phyloP scores from a whole-genome alignment of 2,329 filamentous ascomycete species.

The Ilyonectria sp. region DNA sequence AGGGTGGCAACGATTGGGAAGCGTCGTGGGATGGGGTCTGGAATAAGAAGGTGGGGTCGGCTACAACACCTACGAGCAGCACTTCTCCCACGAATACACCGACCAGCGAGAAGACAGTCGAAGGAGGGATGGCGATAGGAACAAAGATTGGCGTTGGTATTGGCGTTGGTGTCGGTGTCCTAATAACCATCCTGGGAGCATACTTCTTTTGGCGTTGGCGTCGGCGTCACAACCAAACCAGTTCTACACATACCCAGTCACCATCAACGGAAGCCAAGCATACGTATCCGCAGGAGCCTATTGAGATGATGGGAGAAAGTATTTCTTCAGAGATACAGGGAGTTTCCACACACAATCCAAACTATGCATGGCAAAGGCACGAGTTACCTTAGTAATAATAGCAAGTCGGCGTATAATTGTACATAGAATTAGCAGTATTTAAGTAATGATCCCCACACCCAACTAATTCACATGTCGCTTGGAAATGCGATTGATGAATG shows the following conservation, averaged over 20 bases:
- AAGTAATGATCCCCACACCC: too few relatives aligned
- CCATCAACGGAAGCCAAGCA: background rate
- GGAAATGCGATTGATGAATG: too few relatives aligned
- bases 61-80: background rate
- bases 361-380: background rate
- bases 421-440: too few relatives aligned
- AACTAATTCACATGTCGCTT: too few relatives aligned
- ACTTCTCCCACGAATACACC: background rate
- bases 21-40: conserved; percentile 34
- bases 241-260: background rate
- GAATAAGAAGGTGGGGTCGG: conserved; percentile 5
- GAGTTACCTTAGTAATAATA: conserved; percentile 8
- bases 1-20: conserved; percentile 34
- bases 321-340: background rate
- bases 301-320: background rate
- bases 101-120: background rate
- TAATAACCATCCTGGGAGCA: background rate
- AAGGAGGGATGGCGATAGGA: background rate
- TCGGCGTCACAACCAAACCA: background rate
- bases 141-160: background rate
- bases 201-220: conserved; percentile 1
- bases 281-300: background rate
- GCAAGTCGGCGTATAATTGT: too few relatives aligned
- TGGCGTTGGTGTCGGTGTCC: background rate
- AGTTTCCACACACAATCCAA: background rate